Evolutionary conservation across 1,139 yeast genomes (phyloP).

Genomic region (Casaregolazyma lundiana): DNA sequence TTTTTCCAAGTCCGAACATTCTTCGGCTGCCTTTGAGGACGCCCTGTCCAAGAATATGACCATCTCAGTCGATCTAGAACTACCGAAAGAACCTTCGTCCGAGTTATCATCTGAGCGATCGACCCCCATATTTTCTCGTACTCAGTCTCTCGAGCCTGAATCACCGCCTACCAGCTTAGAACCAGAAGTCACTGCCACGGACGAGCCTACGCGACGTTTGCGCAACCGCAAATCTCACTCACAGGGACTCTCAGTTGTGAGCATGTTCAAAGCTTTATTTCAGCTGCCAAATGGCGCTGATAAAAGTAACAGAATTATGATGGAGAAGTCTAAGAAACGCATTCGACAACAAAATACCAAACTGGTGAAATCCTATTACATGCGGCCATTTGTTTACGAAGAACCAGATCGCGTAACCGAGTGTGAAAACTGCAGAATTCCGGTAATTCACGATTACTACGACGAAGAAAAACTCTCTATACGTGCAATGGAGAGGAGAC

Average conservation of each 20-base stretch:
- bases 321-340: background rate
- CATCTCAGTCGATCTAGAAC: constrained; percentile 1
- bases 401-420: constrained; percentile 15
- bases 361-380: constrained; percentile 18
- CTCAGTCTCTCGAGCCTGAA: constrained; percentile 4
- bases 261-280: constrained; percentile 8
- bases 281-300: constrained; percentile 1
- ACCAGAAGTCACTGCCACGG: constrained; percentile 15
- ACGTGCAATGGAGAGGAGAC: constrained; percentile 15
- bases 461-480: constrained; percentile 16
- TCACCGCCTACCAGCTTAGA: constrained; percentile 14
- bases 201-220: constrained; percentile 2
- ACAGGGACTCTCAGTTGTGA: constrained; percentile 3
- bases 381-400: constrained; percentile 20
- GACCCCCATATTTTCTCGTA: constrained; percentile 6
- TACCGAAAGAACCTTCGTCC: background rate
- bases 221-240: constrained; percentile 5
- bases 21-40: constrained; percentile 14
- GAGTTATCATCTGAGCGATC: constrained; percentile 5
- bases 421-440: constrained; percentile 26
- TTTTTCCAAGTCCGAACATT: constrained; percentile 11
- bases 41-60: background rate
- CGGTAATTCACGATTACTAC: constrained; percentile 19
- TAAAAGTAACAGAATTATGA: constrained; percentile 2
- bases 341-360: constrained; percentile 1